Evolutionary conservation across 1,139 yeast genomes (phyloP), one percentile per base, ranked within the genome.

Genomic region (Arxiozyma bovina): DNA sequence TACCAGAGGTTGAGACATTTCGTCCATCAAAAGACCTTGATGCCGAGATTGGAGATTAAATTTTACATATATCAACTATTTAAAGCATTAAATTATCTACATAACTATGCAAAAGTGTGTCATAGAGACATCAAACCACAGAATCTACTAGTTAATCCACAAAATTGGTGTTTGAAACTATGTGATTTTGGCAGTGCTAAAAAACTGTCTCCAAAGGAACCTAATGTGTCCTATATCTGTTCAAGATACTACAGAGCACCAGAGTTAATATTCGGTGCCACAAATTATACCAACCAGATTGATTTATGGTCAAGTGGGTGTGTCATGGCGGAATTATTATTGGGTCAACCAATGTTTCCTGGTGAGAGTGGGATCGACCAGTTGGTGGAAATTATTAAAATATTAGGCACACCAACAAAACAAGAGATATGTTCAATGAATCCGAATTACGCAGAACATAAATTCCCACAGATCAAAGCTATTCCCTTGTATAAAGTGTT

Each of bases 171-270:
- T 55, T 78, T 94, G 61, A 93, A 93, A 72, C 80, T 93, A 52
- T 93, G 99, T 73, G 99, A 93, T 73, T 93, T 93, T 71, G 99
- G 99, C n/a, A 83, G 94, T n/a, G 99, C 99, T 38, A 93, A 93
- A 71, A 85, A 87, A 55, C 78, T 93, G 58, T 87, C 86, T 51
- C 94, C 96, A 8, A 78, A 80, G 18, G 99, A 93, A 71, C 96
- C 96, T 48, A 91, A 91, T 69, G 99, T 93, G 40, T 86, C 96
- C 15, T 93, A 93, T 72, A 93, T 93, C 56, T 93, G 99, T 72
- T 91, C 98, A 30, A 80, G 99, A 65, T 93, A 91, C 73, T 93
- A 93, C 73, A 79, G 99, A 58, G 98, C 99, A 12, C 96, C 96
- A 1, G 96, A 88, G 70, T 78, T 88, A 64, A 88, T 88, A 57